Base-by-base conservation (phyloP, 2,329 filamentous ascomycete genomes). In the Neophaeococcomyces mojaviensis region DNA sequence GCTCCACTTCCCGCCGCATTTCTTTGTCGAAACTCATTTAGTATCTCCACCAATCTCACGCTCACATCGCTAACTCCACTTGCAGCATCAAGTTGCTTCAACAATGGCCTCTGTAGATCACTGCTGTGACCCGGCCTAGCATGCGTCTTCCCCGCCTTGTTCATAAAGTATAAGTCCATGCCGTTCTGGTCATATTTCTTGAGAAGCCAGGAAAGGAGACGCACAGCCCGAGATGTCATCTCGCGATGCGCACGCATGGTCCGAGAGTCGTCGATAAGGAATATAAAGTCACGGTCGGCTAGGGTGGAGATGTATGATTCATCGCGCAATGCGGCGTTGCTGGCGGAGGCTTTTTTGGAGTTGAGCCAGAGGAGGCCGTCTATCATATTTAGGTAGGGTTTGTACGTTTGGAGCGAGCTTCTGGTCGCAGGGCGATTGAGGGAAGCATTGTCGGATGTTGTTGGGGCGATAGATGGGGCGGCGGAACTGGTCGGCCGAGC, bases 191-290 rank as follows among this genome's bases (percentile, higher is more conserved):
- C 36, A 6, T 19, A 20, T n/a, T 38, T 38, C n/a, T 50, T 50
- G 4, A 47, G 19, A 24, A 50, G 39, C 16, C 42, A 48, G 15
- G 34, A 19, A 10, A 50, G 22, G 30, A 30, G 15, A 3, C 20
- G 12, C 13, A 39, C 39, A 5, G 44, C 35, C 4, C 34, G 18
- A 13, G 20, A n/a, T 32, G 47, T 34, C 13, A 35, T 22, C 16
- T 31, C 15, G 20, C 49, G 35, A 22, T 48, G 30, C 15, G 45
- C 32, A 2, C 39, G 30, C 61, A 64, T 63, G 3, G 54, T 56
- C 2, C 35, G 36, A 3, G 52, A 49, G 39, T 61, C 59, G 39
- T 64, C 61, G 15, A 64, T 53, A 2, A 64, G 50, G 45, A 64
- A 63, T 9, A 59, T 50, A 55, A 19, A 38, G 16, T 38, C 36